Conservation (phyloP, 768 basidiomycete genomes). For the Leucogyrophana mollusca region DNA sequence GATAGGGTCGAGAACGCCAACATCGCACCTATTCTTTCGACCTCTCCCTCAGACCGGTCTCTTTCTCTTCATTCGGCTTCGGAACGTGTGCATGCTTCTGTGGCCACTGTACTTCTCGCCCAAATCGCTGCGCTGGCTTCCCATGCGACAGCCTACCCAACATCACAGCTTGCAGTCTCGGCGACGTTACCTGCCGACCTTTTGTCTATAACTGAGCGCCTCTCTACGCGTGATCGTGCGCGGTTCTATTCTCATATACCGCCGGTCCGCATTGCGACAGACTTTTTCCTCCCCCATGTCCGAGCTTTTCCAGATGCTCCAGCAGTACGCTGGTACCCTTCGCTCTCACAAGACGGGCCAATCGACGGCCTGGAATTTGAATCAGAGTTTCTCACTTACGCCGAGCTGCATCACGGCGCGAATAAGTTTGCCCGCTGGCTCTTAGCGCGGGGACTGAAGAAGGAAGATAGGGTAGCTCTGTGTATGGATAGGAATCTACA, state of each 20-base stretch:
- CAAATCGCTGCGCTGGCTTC: slow-evolving; percentile 13
- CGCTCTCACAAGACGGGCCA: slow-evolving; percentile 4
- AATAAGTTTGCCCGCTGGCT: slow-evolving; percentile 46
- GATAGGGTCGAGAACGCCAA: not conserved
- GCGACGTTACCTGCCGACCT: slow-evolving; percentile 11
- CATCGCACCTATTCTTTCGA: slow-evolving; percentile 9
- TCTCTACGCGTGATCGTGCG: slow-evolving; percentile 8
- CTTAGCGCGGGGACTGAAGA: slow-evolving; percentile 29
- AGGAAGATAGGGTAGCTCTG: slow-evolving; percentile 43
- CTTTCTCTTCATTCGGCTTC: slow-evolving; percentile 15
- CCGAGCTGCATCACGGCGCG: slow-evolving; percentile 32
- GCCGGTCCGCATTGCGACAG: slow-evolving; percentile 19
- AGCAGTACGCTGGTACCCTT: slow-evolving; percentile 23
- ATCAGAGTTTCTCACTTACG: slow-evolving; percentile 25
- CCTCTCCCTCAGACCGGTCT: slow-evolving; percentile 5
- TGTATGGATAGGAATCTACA: slow-evolving; percentile 41
- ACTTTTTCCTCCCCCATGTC: slow-evolving; percentile 20
- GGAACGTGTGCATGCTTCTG: slow-evolving; percentile 10
- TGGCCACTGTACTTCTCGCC: slow-evolving; percentile 13
- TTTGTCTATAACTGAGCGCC: slow-evolving; percentile 15
- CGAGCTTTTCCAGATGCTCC: slow-evolving; percentile 10
- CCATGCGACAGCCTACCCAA: slow-evolving; percentile 3
- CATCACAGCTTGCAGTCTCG: slow-evolving; percentile 8
- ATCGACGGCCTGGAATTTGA: not conserved
- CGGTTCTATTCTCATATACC: slow-evolving; percentile 15